Evolutionary conservation across 306 rosid genomes (phyloP), one percentile per base, ranked within the genome.

Genomic region (Lathyrus aphaca): DNA sequence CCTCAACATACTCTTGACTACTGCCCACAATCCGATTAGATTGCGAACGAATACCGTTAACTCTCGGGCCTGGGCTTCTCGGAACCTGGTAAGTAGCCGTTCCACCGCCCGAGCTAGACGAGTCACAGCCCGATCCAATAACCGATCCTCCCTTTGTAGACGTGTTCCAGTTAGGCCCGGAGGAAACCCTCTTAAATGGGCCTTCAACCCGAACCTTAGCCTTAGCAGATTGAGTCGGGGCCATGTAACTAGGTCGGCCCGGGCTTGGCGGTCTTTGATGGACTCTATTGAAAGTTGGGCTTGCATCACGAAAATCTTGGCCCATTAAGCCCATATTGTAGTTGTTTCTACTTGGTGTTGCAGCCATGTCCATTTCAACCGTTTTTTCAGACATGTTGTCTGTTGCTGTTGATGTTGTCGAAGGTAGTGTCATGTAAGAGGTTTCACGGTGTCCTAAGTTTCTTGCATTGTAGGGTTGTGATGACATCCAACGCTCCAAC

Each of bases 401-500:
- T 0, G 81, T 73, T 56, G 88, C 58, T 5, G 80, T 66, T 5
- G 80, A 54, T 59, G 81, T n/a, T 69, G 91, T 60, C n/a, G 89
- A 66, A 15, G 85, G 65, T 4, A 74, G 85, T 10, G 85, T 74
- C 73, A 57, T 80, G 7, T 75, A 81, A 39, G 84, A 61, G 53
- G 67, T 57, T 8, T 86, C 90, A 5, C 48, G 82, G 1, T 79
- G 73, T 0, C 73, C 77, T 30, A 76, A 1, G 55, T 66, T 77
- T 45, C 64, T 77, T 5, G 53, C 68, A 9, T 74, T 56, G 65
- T 74, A 1, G 16, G 94, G 94, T 19, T 94, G 90, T 1, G 95
- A 82, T 17, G 95, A 81, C 96, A 90, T 93, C 98, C 96, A 90
- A 51, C 80, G 82, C 66, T 93, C 96, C 5, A 90, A 85, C 96